Conservation (phyloP, 73 alveolate genomes). For the Paramecium sexaurelia region DNA sequence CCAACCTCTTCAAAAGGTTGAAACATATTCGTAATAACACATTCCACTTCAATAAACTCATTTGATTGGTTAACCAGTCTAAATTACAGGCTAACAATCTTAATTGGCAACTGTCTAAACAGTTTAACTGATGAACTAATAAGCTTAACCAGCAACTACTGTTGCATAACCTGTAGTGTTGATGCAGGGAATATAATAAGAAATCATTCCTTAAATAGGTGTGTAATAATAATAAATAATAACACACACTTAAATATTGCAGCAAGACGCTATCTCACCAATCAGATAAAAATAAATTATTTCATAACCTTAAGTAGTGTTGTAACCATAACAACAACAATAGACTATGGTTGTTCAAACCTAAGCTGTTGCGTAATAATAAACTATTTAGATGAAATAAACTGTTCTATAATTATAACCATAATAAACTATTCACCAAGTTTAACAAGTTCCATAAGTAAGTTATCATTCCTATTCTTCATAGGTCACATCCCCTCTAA, state of each 20-base stretch:
- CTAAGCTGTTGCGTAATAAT: neutral
- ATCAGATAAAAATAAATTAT: neutral
- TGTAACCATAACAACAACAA: neutral
- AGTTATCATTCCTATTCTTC: neutral
- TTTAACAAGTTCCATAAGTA: neutral
- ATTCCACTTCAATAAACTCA: neutral
- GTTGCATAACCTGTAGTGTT: neutral
- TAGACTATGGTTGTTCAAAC: neutral
- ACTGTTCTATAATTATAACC: neutral
- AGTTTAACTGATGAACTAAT: neutral
- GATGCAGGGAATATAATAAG: neutral
- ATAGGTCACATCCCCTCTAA: neutral
- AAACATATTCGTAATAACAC: neutral
- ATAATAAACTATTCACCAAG: neutral
- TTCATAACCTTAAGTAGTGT: neutral
- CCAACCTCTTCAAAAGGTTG: neutral
- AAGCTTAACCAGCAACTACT: neutral
- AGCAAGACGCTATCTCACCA: neutral
- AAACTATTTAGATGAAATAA: neutral
- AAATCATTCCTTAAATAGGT: neutral
- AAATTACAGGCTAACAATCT: neutral
- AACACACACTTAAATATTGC: neutral
- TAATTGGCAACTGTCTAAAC: neutral
- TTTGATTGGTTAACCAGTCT: neutral
- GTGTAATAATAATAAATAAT: neutral